Evolutionary conservation across 129 eudicot species (phyloP), one percentile per base, ranked within the genome.

Genomic region (Arctium minus): DNA sequence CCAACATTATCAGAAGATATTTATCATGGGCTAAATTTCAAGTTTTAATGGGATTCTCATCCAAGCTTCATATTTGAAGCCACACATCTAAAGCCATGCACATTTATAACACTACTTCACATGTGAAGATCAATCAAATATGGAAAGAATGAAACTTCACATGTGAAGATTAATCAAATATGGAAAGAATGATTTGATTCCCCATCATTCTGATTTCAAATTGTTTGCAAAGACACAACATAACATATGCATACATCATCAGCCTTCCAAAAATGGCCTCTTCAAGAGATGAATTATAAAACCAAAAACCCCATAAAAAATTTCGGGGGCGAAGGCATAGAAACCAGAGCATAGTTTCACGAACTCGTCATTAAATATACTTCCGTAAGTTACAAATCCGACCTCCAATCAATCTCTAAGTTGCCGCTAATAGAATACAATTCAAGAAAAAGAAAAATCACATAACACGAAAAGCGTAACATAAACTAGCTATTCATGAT

Each of bases 371-470:
- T 2, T 27, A 78, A 31, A 65, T 74, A 73, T 73, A 72, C 33
- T 72, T 62, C 56, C 79, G 35, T 40, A 84, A 73, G 70, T 73
- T 84, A 84, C 84, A 84, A 44, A 78, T 72, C 72, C 67, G 32
- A 78, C 73, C 33, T 83, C 79, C 56, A 72, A 78, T 72, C 82
- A 38, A 44, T 72, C 72, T 78, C 87, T 84, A 79, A 74, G 42
- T 48, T 18, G 38, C 35, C 2, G 15, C 83, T 74, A 84, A 64
- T 38, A 81, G 2, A 71, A 71, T 78, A 83, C 81, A 77, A 62
- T 81, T 76, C 88, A 80, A 80, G 60, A 83, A 74, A 73, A 79
- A 80, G 42, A 83, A 74, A 73, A 73, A 18, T 79, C 87, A 67
- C 87, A 79, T 53, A 32, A n/a, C 75, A 74, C 53, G 33, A 79